These are phyloP conservation scores for Trichoderma aggressivum DNA, from an alignment of 2,329 filamentous ascomycete species.

Conservation along the genomic window DNA sequence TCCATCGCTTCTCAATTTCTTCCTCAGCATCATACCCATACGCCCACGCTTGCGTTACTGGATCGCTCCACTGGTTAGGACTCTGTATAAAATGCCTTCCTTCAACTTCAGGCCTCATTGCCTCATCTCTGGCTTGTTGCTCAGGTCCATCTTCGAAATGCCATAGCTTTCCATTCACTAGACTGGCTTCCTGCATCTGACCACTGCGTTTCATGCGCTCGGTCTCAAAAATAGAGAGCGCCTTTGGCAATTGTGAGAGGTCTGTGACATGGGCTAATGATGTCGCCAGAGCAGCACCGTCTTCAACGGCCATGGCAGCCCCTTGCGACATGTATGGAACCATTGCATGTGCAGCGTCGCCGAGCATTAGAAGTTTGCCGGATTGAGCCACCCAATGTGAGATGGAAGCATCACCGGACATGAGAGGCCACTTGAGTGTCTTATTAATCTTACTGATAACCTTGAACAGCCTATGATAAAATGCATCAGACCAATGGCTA, in stretches of 20 bases:
- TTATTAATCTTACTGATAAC: conserved; percentile 35
- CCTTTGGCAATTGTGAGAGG: conserved; percentile 27
- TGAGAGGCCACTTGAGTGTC: conserved; percentile 35
- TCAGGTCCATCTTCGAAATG: conserved; percentile 43
- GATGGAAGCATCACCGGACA: conserved; percentile 25
- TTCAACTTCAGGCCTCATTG: conserved; percentile 40
- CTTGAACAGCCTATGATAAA: conserved; percentile 29
- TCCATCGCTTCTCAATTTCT: conserved; percentile 19
- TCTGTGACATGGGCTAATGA: conserved; percentile 30
- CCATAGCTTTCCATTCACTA: conserved; percentile 46
- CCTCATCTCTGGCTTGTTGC: conserved; percentile 40
- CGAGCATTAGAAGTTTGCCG: conserved; percentile 36
- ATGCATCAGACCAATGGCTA: not conserved
- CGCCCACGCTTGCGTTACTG: conserved; percentile 43
- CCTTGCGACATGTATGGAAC: conserved; percentile 43
- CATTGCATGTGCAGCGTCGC: conserved; percentile 44
- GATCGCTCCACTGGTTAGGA: conserved; percentile 49
- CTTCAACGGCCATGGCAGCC: conserved; percentile 43
- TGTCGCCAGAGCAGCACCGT: conserved; percentile 37
- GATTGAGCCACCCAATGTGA: conserved; percentile 30
- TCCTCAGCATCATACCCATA: conserved; percentile 47
- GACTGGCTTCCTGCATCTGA: conserved; percentile 43
- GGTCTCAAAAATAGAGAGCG: conserved; percentile 37
- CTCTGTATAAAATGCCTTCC: conserved; percentile 37
- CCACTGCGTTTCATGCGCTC: conserved; percentile 34